A percentile compares a stretch with the other conserved stretches of the same genome.
Conservation (phyloP, 371 early-diverging fungal genomes). For the Rhizopus sp. region DNA sequence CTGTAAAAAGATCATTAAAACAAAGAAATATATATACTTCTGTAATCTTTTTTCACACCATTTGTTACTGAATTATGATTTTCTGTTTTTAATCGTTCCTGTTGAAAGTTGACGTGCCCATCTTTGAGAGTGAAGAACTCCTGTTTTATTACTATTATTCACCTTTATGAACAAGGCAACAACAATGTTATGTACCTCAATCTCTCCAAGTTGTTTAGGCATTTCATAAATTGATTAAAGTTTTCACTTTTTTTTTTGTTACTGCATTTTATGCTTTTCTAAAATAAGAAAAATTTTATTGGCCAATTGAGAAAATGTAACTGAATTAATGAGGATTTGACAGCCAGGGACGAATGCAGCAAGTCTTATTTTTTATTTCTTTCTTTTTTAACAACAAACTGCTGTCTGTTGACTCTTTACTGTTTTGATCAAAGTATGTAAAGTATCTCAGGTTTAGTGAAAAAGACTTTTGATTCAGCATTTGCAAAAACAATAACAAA, state of each 20-base stretch:
- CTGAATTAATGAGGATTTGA: too few relatives aligned
- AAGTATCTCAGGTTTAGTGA: too few relatives aligned
- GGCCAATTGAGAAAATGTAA: too few relatives aligned
- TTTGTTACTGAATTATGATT: background rate
- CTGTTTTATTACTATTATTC: slow-evolving; percentile 39
- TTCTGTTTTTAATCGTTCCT: slow-evolving; percentile 79
- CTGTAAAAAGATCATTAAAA: slow-evolving; percentile 2
- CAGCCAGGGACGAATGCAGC: too few relatives aligned
- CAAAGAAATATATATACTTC: background rate
- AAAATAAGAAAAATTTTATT: too few relatives aligned
- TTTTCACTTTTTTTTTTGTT: background rate
- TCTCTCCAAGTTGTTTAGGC: background rate
- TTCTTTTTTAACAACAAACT: too few relatives aligned
- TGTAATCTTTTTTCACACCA: background rate
- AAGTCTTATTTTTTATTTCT: too few relatives aligned
- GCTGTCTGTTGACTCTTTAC: too few relatives aligned
- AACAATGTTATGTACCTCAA: background rate
- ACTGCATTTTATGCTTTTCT: background rate
- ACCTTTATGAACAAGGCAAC: slow-evolving; percentile 1
- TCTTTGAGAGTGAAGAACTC: slow-evolving; percentile 82
- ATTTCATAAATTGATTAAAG: background rate
- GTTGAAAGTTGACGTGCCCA: slow-evolving; percentile 68
- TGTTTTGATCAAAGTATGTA: too few relatives aligned
- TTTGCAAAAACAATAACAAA: too few relatives aligned
- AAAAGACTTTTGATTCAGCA: too few relatives aligned